Conservation (phyloP, 2,329 filamentous ascomycete genomes). For the Fusarium sp. region DNA sequence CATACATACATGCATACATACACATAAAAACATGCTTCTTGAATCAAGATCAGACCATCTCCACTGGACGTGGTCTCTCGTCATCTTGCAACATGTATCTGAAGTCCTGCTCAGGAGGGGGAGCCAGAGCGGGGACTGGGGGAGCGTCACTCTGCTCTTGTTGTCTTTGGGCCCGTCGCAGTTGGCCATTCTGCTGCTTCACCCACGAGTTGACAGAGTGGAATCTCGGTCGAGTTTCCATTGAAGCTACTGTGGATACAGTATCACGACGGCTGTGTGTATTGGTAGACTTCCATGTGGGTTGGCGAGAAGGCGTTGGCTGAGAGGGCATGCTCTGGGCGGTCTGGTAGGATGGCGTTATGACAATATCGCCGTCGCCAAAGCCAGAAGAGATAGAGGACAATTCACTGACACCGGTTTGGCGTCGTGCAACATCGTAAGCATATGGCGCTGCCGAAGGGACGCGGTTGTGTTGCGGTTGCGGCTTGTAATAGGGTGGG, state of each 20-base stretch:
- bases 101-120: conserved; percentile 60
- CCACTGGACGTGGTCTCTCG: conserved; percentile 59
- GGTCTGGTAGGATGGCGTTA: conserved; percentile 50
- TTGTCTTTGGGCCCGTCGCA: conserved; percentile 60
- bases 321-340: conserved; percentile 31
- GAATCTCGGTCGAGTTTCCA: conserved; percentile 67
- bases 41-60: conserved; percentile 36
- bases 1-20: conserved; percentile 1
- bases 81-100: conserved; percentile 64
- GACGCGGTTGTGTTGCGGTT: conserved; percentile 27
- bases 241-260: conserved; percentile 63
- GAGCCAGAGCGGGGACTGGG: conserved; percentile 54
- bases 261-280: conserved; percentile 58
- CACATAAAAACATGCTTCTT: conserved; percentile 2
- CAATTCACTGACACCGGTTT: conserved; percentile 60
- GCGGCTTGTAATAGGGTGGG: conserved; percentile 5
- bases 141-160: conserved; percentile 50
- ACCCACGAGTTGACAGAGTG: conserved; percentile 73
- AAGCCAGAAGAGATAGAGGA: conserved; percentile 74
- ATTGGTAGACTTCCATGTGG: conserved; percentile 31
- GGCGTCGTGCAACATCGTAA: conserved; percentile 34
- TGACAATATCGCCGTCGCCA: conserved; percentile 69
- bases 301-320: conserved; percentile 24
- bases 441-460: conserved; percentile 34
- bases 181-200: conserved; percentile 68